Conservation (phyloP, 352 stramenopile species). For the Phytophthora hybrid region DNA sequence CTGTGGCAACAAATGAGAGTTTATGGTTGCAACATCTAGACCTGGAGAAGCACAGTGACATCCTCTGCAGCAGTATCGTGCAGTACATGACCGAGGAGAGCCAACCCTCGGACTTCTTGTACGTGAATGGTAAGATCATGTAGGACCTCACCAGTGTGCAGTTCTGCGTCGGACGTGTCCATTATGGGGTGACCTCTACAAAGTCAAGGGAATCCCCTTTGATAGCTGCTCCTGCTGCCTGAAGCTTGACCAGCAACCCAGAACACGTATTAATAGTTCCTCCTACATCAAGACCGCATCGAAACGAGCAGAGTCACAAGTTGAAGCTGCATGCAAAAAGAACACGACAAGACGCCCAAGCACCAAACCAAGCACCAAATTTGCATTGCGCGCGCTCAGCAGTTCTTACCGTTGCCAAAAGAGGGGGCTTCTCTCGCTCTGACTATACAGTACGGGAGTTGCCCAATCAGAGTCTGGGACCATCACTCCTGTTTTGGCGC, state of each 20-base stretch:
- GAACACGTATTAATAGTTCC: too few species aligned
- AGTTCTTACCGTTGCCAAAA: neutral
- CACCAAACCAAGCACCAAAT: neutral
- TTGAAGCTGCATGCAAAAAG: too few species aligned
- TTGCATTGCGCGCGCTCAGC: neutral
- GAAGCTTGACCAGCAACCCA: too few species aligned
- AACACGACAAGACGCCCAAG: neutral
- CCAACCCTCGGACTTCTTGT: slow-evolving; percentile 49
- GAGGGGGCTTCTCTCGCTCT: neutral
- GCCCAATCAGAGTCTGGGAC: neutral
- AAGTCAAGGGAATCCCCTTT: too few species aligned
- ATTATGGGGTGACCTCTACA: too few species aligned
- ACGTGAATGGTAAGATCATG: slow-evolving; percentile 67
- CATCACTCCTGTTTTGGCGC: slow-evolving; percentile 39
- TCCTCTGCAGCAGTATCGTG: slow-evolving; percentile 70
- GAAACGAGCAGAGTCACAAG: neutral
- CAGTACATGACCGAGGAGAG: slow-evolving; percentile 59
- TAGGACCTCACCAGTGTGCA: slow-evolving; percentile 31
- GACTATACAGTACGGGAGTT: neutral
- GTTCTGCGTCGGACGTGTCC: too few species aligned
- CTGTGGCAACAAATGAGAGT: slow-evolving; percentile 69
- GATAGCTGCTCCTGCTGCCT: too few species aligned
- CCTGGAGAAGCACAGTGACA: slow-evolving; percentile 56
- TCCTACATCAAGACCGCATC: too few species aligned
- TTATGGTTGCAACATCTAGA: slow-evolving; percentile 75